Evolutionary conservation across 306 rosid species (phyloP).

Genomic region (Medicago ruthenica): DNA sequence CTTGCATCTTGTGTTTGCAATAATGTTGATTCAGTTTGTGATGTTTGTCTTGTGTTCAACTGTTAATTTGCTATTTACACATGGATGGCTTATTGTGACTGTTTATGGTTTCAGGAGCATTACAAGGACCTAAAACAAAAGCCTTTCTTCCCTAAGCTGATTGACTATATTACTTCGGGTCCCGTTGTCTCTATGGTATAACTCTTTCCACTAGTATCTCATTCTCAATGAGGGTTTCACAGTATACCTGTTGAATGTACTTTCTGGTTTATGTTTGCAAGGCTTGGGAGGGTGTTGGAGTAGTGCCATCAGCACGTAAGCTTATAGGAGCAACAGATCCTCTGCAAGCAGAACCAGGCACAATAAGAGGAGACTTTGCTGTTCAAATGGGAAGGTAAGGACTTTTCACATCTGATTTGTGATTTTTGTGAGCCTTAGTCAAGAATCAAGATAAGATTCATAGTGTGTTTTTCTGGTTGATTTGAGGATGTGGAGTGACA

Average conservation of each 20-base stretch:
- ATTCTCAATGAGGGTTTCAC: constrained; percentile 17
- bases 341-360: constrained; percentile 97
- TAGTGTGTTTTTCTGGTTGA: constrained; percentile 19
- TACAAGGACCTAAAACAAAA: constrained; percentile 86
- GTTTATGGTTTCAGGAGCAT: constrained; percentile 75
- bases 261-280: constrained; percentile 44
- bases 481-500: constrained; percentile 32
- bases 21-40: constrained; percentile 17
- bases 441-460: constrained; percentile 21
- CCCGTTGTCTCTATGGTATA: constrained; percentile 97
- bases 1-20: constrained; percentile 2
- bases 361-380: constrained; percentile 96
- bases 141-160: constrained; percentile 83
- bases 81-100: constrained; percentile 28
- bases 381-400: constrained; percentile 90
- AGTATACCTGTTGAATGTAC: constrained; percentile 33
- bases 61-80: constrained; percentile 12
- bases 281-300: constrained; percentile 99
- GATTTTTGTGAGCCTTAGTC: constrained; percentile 13
- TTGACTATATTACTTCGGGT: constrained; percentile 91
- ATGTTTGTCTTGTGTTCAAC: constrained; percentile 32
- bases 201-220: constrained; percentile 2
- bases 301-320: constrained; percentile 93
- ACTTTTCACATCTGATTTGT: constrained; percentile 35
- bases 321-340: constrained; percentile 94